Conservation (phyloP, 1,284 basidiomycete species). For the Cryptococcus depauperatus region DNA sequence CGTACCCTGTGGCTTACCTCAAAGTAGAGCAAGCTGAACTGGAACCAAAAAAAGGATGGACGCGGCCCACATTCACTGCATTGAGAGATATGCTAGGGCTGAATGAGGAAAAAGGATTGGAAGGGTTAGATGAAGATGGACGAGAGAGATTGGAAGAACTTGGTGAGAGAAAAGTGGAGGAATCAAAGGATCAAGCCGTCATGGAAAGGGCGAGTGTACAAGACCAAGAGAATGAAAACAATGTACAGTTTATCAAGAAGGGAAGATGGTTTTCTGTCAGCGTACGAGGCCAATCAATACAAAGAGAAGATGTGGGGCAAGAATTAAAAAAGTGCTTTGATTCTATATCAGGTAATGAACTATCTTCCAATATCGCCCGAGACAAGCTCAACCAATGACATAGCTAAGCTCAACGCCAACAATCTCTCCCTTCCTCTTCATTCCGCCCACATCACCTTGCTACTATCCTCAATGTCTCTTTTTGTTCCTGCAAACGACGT, state of each 20-base stretch:
- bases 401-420: slow-evolving; percentile 51
- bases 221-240: background rate
- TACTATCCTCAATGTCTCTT: slow-evolving; percentile 69
- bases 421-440: slow-evolving; percentile 53
- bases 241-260: slow-evolving; percentile 15
- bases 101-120: slow-evolving; percentile 11
- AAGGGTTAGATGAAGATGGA: slow-evolving; percentile 25
- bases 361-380: slow-evolving; percentile 29
- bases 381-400: background rate
- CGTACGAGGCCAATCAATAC: slow-evolving; percentile 14
- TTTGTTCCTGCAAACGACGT: slow-evolving; percentile 69
- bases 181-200: background rate
- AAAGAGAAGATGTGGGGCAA: slow-evolving; percentile 20
- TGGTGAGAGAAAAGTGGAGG: background rate
- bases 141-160: slow-evolving; percentile 20
- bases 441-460: slow-evolving; percentile 71
- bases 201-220: background rate
- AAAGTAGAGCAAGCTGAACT: slow-evolving; percentile 63
- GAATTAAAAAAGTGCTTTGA: slow-evolving; percentile 33
- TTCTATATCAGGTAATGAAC: slow-evolving; percentile 36
- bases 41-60: slow-evolving; percentile 49
- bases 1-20: slow-evolving; percentile 74
- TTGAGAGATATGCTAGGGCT: slow-evolving; percentile 32
- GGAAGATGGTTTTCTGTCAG: slow-evolving; percentile 37
- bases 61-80: slow-evolving; percentile 20